phyloP scores from a whole-genome alignment of 2,329 filamentous ascomycete species.

The Ceratocystiopsis sp. region DNA sequence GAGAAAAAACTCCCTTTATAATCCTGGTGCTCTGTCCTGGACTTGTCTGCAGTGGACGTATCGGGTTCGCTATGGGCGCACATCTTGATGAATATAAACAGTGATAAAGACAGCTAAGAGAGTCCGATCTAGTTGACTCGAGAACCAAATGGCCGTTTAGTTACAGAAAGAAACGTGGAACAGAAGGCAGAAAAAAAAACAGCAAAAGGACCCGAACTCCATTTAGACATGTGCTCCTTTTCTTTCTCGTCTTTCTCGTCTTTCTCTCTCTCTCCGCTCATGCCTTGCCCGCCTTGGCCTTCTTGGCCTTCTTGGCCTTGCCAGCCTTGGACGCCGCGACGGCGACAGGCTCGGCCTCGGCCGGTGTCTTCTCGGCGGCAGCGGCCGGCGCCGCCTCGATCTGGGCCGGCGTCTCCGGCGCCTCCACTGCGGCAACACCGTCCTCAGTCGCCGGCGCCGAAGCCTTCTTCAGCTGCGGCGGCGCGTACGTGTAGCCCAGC shows the following conservation, averaged over 20 bases:
- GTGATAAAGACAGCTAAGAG: too few species aligned
- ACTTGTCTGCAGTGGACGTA: conserved; percentile 21
- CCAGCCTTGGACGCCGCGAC: conserved; percentile 12
- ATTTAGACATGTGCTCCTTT: not conserved
- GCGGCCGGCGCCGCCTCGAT: not conserved
- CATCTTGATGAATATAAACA: conserved; percentile 17
- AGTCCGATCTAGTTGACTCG: too few species aligned
- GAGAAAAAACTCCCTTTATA: conserved; percentile 36
- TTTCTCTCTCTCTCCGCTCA: not conserved
- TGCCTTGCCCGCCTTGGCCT: conserved; percentile 17
- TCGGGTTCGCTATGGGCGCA: conserved; percentile 47
- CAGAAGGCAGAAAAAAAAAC: not conserved
- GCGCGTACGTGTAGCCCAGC: conserved; percentile 69
- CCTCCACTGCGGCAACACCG: conserved; percentile 21
- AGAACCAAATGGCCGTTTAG: too few species aligned
- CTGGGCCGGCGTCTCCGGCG: not conserved
- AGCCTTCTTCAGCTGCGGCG: conserved; percentile 47
- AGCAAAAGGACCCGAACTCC: not conserved
- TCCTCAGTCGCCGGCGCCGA: conserved; percentile 6
- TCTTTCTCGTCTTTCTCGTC: not conserved
- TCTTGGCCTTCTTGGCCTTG: conserved; percentile 17
- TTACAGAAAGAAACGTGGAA: not conserved
- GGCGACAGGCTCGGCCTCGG: not conserved
- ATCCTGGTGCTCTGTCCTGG: conserved; percentile 25
- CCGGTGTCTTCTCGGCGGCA: not conserved